Evolutionary conservation across 2,329 filamentous ascomycete species (phyloP).

Genomic region (Arachnomyces sp.): DNA sequence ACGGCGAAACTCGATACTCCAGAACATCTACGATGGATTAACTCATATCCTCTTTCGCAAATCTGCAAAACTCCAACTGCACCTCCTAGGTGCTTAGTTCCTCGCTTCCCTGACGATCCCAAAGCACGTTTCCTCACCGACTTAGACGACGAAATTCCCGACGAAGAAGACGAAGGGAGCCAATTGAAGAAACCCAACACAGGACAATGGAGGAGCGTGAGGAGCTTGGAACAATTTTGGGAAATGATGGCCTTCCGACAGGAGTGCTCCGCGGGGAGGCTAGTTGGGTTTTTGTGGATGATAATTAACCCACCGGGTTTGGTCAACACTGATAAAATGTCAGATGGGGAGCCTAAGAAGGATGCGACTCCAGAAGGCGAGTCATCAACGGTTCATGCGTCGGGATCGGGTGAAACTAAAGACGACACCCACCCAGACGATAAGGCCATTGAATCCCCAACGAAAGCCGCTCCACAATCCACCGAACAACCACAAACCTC

Average conservation of each 20-base stretch:
- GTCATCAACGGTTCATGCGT: not conserved
- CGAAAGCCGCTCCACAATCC: too few relatives aligned
- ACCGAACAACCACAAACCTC: too few relatives aligned
- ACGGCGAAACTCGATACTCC: constrained; percentile 33
- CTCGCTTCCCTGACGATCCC: constrained; percentile 88
- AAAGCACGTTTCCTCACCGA: constrained; percentile 86
- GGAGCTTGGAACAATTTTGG: constrained; percentile 87
- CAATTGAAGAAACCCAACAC: constrained; percentile 43
- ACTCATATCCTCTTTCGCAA: constrained; percentile 65
- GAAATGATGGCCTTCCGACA: constrained; percentile 96
- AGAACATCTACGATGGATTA: constrained; percentile 40
- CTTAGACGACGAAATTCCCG: constrained; percentile 72
- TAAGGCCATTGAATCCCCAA: too few relatives aligned
- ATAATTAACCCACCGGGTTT: constrained; percentile 61
- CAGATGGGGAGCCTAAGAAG: constrained; percentile 5
- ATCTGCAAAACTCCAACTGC: constrained; percentile 62
- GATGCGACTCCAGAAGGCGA: constrained; percentile 1
- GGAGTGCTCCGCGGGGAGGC: constrained; percentile 84
- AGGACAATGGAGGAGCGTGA: constrained; percentile 76
- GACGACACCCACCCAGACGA: not conserved
- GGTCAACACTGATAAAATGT: constrained; percentile 28
- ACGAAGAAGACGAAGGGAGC: constrained; percentile 31
- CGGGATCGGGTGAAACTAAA: not conserved
- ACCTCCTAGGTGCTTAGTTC: constrained; percentile 76
- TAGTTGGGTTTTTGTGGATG: constrained; percentile 93